Percentiles rank a stretch among this genome's conserved stretches.
phyloP scores from a whole-genome alignment of 768 basidiomycete genomes.

The Gautieria morchelliformis region DNA sequence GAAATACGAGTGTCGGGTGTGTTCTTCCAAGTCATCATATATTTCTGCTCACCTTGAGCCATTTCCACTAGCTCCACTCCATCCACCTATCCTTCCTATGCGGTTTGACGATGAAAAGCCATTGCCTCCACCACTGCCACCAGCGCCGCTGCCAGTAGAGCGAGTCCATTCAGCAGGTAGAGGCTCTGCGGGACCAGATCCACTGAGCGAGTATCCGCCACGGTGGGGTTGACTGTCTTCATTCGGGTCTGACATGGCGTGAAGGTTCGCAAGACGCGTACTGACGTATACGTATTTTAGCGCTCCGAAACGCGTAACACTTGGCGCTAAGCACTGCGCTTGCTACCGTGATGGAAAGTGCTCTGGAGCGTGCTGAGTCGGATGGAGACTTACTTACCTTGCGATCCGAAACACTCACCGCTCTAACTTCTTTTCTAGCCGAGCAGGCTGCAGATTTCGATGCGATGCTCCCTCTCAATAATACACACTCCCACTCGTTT shows the following conservation, averaged over 20 bases:
- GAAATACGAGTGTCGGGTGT: slow-evolving; percentile 2
- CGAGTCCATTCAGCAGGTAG: slow-evolving; percentile 37
- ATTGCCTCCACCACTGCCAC: slow-evolving; percentile 20
- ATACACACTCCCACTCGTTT: neutral
- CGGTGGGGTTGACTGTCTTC: slow-evolving; percentile 11
- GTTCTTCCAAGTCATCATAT: slow-evolving; percentile 9
- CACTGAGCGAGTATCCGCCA: slow-evolving; percentile 40
- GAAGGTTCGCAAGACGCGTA: neutral
- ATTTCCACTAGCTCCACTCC: slow-evolving; percentile 18
- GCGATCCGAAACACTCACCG: neutral
- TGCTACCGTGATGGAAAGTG: too few species aligned
- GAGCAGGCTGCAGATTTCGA: slow-evolving; percentile 1
- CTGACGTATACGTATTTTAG: too few species aligned
- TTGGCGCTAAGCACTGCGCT: too few species aligned
- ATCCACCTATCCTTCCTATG: slow-evolving; percentile 33
- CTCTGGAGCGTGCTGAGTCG: too few species aligned
- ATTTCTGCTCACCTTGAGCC: slow-evolving; percentile 16
- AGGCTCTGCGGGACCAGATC: slow-evolving; percentile 34
- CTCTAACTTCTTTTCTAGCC: slow-evolving; percentile 1
- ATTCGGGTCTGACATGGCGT: slow-evolving; percentile 16
- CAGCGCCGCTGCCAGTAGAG: slow-evolving; percentile 18
- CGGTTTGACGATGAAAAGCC: neutral
- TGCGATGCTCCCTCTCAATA: neutral
- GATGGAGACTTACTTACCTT: neutral
- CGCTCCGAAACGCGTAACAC: too few species aligned